Conservation (phyloP, 192 early-diverging fungal genomes). For the Lobosporangium transversale region DNA sequence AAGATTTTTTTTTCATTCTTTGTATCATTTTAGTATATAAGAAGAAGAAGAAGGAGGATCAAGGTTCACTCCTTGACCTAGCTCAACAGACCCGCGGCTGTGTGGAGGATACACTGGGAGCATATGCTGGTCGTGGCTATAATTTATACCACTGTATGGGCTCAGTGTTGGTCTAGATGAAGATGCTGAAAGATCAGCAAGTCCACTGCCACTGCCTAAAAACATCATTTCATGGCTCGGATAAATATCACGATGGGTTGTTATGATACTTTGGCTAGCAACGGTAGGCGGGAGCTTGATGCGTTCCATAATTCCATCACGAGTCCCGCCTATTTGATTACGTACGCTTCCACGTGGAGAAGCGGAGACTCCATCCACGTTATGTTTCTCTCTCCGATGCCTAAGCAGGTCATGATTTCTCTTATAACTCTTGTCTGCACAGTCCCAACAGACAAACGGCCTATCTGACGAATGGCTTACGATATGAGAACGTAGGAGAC, state of each 20-base stretch:
- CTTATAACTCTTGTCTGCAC: constrained; percentile 42
- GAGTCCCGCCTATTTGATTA: background rate
- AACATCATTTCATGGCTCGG: constrained; percentile 14
- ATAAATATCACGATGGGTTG: background rate
- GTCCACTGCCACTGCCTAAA: constrained; percentile 1
- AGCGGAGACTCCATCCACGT: constrained; percentile 13
- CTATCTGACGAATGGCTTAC: constrained; percentile 36
- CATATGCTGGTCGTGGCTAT: constrained; percentile 2
- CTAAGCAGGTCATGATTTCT: constrained; percentile 48
- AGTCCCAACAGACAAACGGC: constrained; percentile 36
- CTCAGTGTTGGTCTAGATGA: constrained; percentile 8
- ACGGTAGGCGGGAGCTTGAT: constrained; percentile 7
- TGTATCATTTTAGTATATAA: no score
- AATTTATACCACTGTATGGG: constrained; percentile 1
- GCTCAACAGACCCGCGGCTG: background rate
- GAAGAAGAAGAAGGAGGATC: no score
- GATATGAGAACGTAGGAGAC: constrained; percentile 38
- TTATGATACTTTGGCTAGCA: constrained; percentile 1
- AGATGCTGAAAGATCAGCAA: constrained; percentile 1
- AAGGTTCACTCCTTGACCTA: constrained; percentile 5
- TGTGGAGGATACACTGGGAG: constrained; percentile 5
- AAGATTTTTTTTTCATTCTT: no score
- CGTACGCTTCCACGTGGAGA: constrained; percentile 27
- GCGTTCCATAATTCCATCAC: background rate
- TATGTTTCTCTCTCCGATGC: constrained; percentile 43